Percentiles rank a stretch among this genome's conserved stretches.
Conservation (phyloP, 192 early-diverging fungal genomes). For the Lobosporangium transversale region DNA sequence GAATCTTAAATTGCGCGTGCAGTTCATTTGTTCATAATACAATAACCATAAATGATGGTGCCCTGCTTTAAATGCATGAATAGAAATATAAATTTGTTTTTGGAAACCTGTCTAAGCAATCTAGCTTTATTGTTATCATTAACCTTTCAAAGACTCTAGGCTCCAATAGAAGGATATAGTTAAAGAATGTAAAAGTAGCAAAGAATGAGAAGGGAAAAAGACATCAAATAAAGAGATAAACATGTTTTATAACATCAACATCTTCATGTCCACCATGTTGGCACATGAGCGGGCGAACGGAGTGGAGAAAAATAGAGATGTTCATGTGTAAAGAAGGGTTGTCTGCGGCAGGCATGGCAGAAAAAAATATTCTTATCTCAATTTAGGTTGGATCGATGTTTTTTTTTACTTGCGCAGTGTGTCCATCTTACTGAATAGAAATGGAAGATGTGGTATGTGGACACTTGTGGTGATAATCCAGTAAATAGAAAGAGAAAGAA, state of each 20-base stretch:
- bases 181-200: too few species aligned
- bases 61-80: too few species aligned
- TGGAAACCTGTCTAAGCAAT: too few species aligned
- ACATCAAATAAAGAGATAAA: neutral
- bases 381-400: slow-evolving; percentile 15
- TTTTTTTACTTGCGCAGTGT: neutral
- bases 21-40: too few species aligned
- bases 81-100: too few species aligned
- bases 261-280: neutral
- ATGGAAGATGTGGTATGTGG: neutral
- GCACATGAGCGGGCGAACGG: neutral
- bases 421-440: neutral
- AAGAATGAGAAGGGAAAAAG: neutral
- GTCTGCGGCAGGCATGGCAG: too few species aligned
- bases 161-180: too few species aligned
- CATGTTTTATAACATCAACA: neutral
- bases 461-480: too few species aligned
- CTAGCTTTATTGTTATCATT: too few species aligned
- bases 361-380: slow-evolving; percentile 42
- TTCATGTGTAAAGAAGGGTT: neutral
- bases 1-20: too few species aligned
- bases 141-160: too few species aligned
- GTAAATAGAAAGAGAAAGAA: neutral
- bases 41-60: too few species aligned
- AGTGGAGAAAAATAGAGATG: neutral